Conservation (phyloP, 2,329 filamentous ascomycete genomes). For the Aspergillus neoniger region DNA sequence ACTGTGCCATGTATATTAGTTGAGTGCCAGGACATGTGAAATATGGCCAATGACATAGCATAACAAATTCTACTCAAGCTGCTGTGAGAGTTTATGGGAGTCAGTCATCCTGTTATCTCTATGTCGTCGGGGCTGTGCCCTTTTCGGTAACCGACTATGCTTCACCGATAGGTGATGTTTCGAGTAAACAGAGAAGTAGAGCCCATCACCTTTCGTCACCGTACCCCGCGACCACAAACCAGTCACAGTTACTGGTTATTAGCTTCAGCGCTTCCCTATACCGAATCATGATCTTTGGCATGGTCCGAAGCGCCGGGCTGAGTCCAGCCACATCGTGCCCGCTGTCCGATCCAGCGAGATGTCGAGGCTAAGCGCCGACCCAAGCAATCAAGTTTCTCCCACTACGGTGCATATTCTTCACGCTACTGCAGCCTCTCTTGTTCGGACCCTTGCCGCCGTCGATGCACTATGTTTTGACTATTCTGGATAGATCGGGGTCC, state of each 20-base stretch:
- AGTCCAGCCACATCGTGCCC: constrained; percentile 12
- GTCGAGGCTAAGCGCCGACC: constrained; percentile 32
- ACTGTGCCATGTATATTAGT: constrained; percentile 21
- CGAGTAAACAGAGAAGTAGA: background rate
- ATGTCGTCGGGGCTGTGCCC: background rate
- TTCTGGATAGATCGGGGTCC: no score
- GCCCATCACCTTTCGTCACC: background rate
- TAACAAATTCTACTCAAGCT: no score
- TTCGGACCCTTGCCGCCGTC: constrained; percentile 25
- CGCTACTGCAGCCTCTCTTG: constrained; percentile 23
- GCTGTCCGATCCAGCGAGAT: constrained; percentile 24
- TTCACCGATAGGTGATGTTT: background rate
- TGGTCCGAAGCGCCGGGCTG: background rate
- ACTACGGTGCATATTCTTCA: constrained; percentile 24
- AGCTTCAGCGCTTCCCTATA: background rate
- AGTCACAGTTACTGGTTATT: background rate
- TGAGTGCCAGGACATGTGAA: background rate
- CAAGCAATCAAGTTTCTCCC: constrained; percentile 17
- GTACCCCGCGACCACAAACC: background rate
- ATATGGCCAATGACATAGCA: background rate
- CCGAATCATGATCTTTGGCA: background rate
- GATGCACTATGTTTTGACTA: background rate
- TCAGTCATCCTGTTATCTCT: background rate
- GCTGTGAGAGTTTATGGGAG: background rate
- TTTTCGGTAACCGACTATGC: background rate